phyloP scores from a whole-genome alignment of 768 basidiomycete genomes.

The Lentinus tigrinus region DNA sequence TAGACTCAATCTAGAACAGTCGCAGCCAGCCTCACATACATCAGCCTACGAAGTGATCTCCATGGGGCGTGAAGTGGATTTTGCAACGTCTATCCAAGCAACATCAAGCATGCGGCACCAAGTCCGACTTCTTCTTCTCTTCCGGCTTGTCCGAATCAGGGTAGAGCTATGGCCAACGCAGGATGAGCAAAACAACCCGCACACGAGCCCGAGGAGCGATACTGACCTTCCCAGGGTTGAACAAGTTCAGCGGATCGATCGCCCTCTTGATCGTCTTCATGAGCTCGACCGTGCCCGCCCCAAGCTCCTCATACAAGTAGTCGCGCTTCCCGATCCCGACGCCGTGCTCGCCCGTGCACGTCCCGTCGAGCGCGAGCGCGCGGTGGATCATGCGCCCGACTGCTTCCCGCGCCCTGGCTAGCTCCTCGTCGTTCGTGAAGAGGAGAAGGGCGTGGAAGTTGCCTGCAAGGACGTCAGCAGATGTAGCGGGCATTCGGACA shows the following conservation, averaged over 20 bases:
- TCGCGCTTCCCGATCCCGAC: conserved; percentile 84
- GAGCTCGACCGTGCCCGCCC: conserved; percentile 74
- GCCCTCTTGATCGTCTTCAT: conserved; percentile 82
- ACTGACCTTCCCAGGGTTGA: conserved; percentile 84
- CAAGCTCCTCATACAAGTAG: conserved; percentile 80
- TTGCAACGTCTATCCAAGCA: too few relatives aligned
- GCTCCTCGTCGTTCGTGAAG: conserved; percentile 37
- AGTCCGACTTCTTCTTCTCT: neutral
- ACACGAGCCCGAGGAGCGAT: too few relatives aligned
- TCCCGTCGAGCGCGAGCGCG: conserved; percentile 71
- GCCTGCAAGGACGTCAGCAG: conserved; percentile 25
- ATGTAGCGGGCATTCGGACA: neutral
- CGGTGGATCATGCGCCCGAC: conserved; percentile 64
- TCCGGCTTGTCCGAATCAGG: neutral
- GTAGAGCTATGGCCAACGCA: neutral
- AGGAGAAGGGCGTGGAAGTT: conserved; percentile 43
- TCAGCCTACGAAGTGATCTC: too few relatives aligned
- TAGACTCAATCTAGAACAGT: too few relatives aligned
- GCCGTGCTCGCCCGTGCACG: conserved; percentile 84
- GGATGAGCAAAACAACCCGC: too few relatives aligned
- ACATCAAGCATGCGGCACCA: too few relatives aligned
- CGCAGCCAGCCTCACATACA: too few relatives aligned
- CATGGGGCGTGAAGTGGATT: too few relatives aligned
- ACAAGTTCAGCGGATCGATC: conserved; percentile 61
- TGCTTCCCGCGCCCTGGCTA: conserved; percentile 29